A percentile compares a stretch with the other conserved stretches of the same genome.
Evolutionary conservation across 192 early-diverging fungal genomes (phyloP).

Genomic region (Coemansia sp.): DNA sequence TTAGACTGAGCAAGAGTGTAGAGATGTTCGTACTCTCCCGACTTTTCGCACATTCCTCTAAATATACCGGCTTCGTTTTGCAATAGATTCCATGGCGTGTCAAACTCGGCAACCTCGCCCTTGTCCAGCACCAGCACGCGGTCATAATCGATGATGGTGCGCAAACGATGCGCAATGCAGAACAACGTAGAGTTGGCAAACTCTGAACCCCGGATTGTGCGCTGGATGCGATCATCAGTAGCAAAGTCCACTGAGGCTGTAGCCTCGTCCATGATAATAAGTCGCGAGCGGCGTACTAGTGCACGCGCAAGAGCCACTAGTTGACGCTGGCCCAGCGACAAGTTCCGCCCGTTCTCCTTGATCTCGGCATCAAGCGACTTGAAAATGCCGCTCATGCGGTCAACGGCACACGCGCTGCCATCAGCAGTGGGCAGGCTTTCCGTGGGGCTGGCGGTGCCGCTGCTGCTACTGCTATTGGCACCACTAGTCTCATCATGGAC

Average conservation of each 20-base stretch:
- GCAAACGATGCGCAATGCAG: slow-evolving; percentile 87
- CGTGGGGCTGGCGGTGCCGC: background rate
- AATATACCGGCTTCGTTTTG: slow-evolving; percentile 60
- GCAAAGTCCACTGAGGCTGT: slow-evolving; percentile 85
- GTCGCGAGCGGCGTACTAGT: slow-evolving; percentile 60
- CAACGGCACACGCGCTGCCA: background rate
- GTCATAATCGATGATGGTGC: slow-evolving; percentile 84
- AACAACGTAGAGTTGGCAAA: slow-evolving; percentile 73
- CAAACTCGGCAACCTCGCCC: slow-evolving; percentile 77
- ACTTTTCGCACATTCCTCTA: slow-evolving; percentile 75
- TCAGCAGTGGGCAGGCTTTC: background rate
- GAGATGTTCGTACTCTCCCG: slow-evolving; percentile 72
- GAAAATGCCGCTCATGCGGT: slow-evolving; percentile 24
- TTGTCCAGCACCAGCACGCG: slow-evolving; percentile 76
- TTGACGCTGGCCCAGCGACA: slow-evolving; percentile 77
- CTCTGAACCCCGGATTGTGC: slow-evolving; percentile 73
- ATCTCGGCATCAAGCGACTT: slow-evolving; percentile 65
- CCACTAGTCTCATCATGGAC: slow-evolving; percentile 21
- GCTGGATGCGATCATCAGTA: slow-evolving; percentile 84
- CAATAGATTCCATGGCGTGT: slow-evolving; percentile 70
- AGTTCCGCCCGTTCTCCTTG: slow-evolving; percentile 76
- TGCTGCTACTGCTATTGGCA: background rate
- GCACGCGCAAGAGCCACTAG: slow-evolving; percentile 76
- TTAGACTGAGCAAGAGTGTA: slow-evolving; percentile 47
- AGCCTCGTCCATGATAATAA: slow-evolving; percentile 86